Base-by-base conservation (phyloP, 495 filamentous ascomycete species). In the Pyrenopolyporus hunteri region DNA sequence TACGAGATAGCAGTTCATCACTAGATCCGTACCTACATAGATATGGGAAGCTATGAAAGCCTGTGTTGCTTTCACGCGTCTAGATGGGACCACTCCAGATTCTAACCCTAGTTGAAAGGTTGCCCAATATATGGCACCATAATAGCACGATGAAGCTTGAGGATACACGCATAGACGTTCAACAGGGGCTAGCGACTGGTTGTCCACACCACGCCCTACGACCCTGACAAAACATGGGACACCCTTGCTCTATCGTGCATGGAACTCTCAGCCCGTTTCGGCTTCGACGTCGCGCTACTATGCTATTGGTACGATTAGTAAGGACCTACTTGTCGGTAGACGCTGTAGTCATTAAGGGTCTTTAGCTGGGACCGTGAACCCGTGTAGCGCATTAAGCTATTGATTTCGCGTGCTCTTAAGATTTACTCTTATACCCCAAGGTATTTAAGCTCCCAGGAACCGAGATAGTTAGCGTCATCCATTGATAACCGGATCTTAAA, bases 231-330 rank as follows among this genome's bases (percentile, higher is more conserved):
- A 44, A 35, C 50, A 44, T 42, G 56, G 49, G 19, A 56, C 35
- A 59, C 47, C 62, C 62, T 48, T 50, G 51, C 43, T 29, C 19
- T 14, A 56, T 37, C 35, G 17, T 59, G 39, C 55, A 51, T 59
- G 40, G 28, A 37, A 28, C 33, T 36, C 53, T 39, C 42, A 57
- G 29, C 52, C 57, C 22, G 48, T 48, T 57, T 65, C 31, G 45
- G 45, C 43, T 62, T 37, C 51, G 45, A 50, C 29, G 37, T 29
- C 25, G 29, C 36, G 23, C 42, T 17, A 6, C 16, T 33, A 33
- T 46, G 33, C 13, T 60, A 10, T 25, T 33, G 56, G 26, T 28
- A 23, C 20, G 11, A 5, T 25, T 47, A 42, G 44, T n/a, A 33
- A 39, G 31, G 28, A 28, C n/a, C n/a, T n/a, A n/a, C n/a, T n/a